Conservation (phyloP, 768 basidiomycete species). For the Leccinum arenicola region DNA sequence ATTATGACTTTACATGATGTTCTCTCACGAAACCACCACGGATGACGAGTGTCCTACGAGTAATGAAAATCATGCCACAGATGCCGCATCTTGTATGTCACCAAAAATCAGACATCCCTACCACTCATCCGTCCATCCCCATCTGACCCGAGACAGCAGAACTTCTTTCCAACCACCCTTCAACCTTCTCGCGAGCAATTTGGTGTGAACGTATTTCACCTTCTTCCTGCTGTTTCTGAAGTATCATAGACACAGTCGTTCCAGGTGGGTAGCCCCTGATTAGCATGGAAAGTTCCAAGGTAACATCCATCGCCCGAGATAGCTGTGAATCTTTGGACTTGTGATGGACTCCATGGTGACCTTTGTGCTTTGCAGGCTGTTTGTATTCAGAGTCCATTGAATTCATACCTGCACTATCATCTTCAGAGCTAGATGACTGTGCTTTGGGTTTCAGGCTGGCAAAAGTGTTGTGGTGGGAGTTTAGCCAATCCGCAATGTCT, state of each 20-base stretch:
- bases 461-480: background rate
- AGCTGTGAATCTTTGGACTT: background rate
- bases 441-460: background rate
- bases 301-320: slow-evolving; percentile 44
- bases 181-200: background rate
- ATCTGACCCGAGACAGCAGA: too few species aligned
- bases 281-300: slow-evolving; percentile 96
- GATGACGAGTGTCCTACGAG: background rate
- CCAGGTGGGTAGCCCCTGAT: slow-evolving; percentile 96
- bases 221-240: background rate
- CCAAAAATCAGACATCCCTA: too few species aligned
- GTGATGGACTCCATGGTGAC: background rate
- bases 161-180: background rate
- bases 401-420: background rate
- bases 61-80: slow-evolving; percentile 1
- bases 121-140: too few species aligned
- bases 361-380: background rate
- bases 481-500: background rate
- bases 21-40: slow-evolving; percentile 2
- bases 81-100: background rate
- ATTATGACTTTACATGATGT: slow-evolving; percentile 18
- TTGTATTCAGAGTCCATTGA: too few species aligned
- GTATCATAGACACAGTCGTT: background rate
- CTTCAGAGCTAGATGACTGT: background rate
- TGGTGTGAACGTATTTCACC: background rate